Conservation (phyloP, 2,329 filamentous ascomycete species). For the Rhinocladiella similis region DNA sequence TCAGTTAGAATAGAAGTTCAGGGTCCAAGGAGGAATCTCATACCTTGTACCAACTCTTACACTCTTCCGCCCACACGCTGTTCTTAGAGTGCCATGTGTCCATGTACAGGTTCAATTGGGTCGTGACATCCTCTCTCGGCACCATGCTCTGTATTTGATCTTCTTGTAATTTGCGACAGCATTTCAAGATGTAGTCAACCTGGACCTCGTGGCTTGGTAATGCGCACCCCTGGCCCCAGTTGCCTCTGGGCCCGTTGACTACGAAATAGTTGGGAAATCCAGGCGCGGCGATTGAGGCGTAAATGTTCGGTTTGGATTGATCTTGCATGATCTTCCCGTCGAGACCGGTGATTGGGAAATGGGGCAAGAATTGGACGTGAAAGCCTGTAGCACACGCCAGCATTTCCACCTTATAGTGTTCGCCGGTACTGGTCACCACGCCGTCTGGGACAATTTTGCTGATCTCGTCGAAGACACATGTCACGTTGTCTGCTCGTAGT, state of each 20-base stretch:
- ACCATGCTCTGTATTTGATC: slow-evolving; percentile 33
- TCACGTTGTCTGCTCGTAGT: slow-evolving; percentile 25
- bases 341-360: slow-evolving; percentile 42
- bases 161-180: slow-evolving; percentile 34
- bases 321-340: slow-evolving; percentile 39
- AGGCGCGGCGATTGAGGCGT: slow-evolving; percentile 42
- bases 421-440: slow-evolving; percentile 26
- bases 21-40: neutral
- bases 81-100: slow-evolving; percentile 34
- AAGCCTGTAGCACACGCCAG: slow-evolving; percentile 41
- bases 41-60: slow-evolving; percentile 31
- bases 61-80: slow-evolving; percentile 31
- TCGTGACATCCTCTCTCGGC: slow-evolving; percentile 16
- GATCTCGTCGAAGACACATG: slow-evolving; percentile 24
- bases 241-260: slow-evolving; percentile 34
- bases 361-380: slow-evolving; percentile 40
- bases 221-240: slow-evolving; percentile 33
- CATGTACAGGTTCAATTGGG: slow-evolving; percentile 27
- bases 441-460: slow-evolving; percentile 24
- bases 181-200: slow-evolving; percentile 33
- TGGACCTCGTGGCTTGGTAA: slow-evolving; percentile 24
- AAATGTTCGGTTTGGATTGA: slow-evolving; percentile 38
- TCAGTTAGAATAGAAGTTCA: neutral
- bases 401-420: slow-evolving; percentile 23
- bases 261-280: slow-evolving; percentile 45